Percentiles rank a stretch among this genome's conserved stretches.
Conservation (phyloP, 805 yeast genomes). For the Candida golubevii region DNA sequence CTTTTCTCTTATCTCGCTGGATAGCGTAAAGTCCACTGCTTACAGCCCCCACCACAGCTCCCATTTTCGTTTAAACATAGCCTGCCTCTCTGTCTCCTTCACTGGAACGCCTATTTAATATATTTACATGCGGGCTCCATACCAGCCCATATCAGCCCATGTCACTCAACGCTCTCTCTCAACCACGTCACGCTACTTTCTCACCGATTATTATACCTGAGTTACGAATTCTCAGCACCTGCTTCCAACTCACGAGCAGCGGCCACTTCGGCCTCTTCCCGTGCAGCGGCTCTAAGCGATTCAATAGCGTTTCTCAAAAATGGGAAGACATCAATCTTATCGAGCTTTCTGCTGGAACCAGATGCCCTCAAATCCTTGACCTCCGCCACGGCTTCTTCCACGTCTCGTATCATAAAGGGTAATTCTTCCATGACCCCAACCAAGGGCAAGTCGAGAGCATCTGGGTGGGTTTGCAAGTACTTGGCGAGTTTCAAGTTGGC, state of each 20-base stretch:
- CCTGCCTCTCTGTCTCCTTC: no score
- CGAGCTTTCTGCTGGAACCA: slow-evolving; percentile 25
- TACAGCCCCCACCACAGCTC: no score
- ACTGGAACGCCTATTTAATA: no score
- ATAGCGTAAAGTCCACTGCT: no score
- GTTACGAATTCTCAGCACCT: background rate
- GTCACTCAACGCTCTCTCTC: background rate
- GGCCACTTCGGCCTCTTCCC: slow-evolving; percentile 2
- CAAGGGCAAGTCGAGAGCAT: slow-evolving; percentile 28
- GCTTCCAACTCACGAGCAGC: slow-evolving; percentile 2
- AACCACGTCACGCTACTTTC: background rate
- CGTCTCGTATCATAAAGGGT: slow-evolving; percentile 34
- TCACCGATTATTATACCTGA: background rate
- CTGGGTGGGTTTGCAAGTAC: slow-evolving; percentile 24
- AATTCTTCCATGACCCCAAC: slow-evolving; percentile 38
- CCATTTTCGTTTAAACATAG: no score
- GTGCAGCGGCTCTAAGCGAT: slow-evolving; percentile 11
- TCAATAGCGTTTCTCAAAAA: slow-evolving; percentile 33
- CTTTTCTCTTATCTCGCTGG: no score
- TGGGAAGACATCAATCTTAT: slow-evolving; percentile 38
- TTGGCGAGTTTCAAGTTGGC: slow-evolving; percentile 62
- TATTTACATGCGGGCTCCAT: no score
- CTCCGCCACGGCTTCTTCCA: slow-evolving; percentile 41
- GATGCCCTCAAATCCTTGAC: slow-evolving; percentile 47
- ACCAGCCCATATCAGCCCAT: no score